phyloP scores from a whole-genome alignment of 495 filamentous ascomycete species.

The Staphylotrichum tortipilum region DNA sequence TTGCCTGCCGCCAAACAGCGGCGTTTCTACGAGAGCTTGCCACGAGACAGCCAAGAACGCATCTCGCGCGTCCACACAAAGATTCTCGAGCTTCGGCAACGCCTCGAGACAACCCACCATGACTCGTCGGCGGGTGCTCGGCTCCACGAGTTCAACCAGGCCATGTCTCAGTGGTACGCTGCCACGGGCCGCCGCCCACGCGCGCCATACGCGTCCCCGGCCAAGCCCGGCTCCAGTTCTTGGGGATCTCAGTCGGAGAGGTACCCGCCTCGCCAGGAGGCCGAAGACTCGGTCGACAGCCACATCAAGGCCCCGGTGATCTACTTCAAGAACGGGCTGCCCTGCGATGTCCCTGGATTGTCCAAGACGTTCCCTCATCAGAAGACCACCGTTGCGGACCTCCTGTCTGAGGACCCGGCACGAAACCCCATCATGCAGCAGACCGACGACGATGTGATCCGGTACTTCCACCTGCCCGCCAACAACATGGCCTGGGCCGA shows the following conservation, averaged over 20 bases:
- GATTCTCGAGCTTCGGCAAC: conserved; percentile 9
- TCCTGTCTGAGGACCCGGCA: conserved; percentile 16
- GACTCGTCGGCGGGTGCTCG: conserved; percentile 11
- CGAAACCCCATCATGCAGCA: conserved; percentile 23
- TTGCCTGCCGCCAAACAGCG: conserved; percentile 11
- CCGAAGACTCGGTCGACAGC: conserved; percentile 11
- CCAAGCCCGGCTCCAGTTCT: not conserved
- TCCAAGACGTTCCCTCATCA: conserved; percentile 18
- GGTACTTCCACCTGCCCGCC: conserved; percentile 30
- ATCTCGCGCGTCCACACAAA: conserved; percentile 15
- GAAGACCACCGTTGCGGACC: conserved; percentile 16
- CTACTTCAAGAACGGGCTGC: conserved; percentile 16
- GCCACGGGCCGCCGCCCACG: conserved; percentile 9
- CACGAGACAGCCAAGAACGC: conserved; percentile 13
- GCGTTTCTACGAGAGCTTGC: conserved; percentile 17
- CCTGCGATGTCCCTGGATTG: conserved; percentile 10
- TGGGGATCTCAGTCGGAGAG: not conserved
- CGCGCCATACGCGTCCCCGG: not conserved
- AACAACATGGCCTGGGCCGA: conserved; percentile 33
- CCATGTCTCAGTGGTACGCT: conserved; percentile 12
- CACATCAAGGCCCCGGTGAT: conserved; percentile 20
- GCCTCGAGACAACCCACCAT: conserved; percentile 14
- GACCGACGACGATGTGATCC: conserved; percentile 13
- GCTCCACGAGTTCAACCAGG: conserved; percentile 14
- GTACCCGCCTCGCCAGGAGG: not conserved